Base-by-base conservation (phyloP, 495 filamentous ascomycete species). In the Pyrenopolyporus hunteri region DNA sequence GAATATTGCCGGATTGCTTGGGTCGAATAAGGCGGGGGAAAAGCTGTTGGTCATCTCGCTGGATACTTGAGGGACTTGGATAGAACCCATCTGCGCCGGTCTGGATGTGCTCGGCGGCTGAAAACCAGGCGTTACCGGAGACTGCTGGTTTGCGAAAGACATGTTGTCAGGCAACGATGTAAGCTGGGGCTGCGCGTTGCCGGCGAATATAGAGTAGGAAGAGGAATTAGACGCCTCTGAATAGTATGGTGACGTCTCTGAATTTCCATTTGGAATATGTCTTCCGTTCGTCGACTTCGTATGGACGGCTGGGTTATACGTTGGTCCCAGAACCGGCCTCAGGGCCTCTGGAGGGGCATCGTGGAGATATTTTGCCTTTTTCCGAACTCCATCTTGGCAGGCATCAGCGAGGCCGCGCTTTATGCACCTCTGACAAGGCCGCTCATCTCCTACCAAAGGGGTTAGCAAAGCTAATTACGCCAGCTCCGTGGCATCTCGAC, bases 311-410 rank as follows among this genome's bases (percentile, higher is more conserved):
- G 77, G 81, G 47, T 81, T 82, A 59, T 78, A 83, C 49, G 76
- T 83, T 1, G 81, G 82, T 10, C 81, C 82, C 22, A 85, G 66
- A 6, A 85, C 82, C 2, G 80, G 81, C 37, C 82, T 70, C 23
- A 85, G 60, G 8, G 81, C 80, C 58, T 94, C 92, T 51, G 90
- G 84, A 31, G 93, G 91, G 20, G 93, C 92, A 78, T 97, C 94
- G 74, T 97, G 93, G 42, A 98, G 88, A 77, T 98, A 98, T 73
- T 98, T 98, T 60, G 94, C 94, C 80, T 98, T 98, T 76, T 98
- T 98, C 57, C 94, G 89, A 32, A 97, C 91, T 35, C 94, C 94
- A 69, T 98, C 94, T 70, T 96, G 91, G 71, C 94, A 98, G 32
- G 82, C 83, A 71, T 96, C 91, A 59, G 91, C 89, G 39, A 97